Conservation (phyloP, 2,329 filamentous ascomycete genomes). For the Ceratocystis cubensis region DNA sequence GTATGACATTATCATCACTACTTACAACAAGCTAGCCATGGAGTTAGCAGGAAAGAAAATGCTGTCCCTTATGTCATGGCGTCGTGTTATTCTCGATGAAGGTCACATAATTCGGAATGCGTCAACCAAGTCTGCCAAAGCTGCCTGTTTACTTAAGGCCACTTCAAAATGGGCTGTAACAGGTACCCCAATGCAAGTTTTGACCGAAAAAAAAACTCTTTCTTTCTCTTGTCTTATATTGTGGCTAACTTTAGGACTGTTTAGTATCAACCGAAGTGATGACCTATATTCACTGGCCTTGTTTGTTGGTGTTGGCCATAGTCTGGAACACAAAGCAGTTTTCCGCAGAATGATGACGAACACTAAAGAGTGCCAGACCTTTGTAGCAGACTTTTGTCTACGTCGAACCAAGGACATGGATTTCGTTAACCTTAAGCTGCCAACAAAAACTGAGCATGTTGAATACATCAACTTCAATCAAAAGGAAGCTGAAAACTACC, state of each 20-base stretch:
- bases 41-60: slow-evolving; percentile 37
- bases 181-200: slow-evolving; percentile 59
- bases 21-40: slow-evolving; percentile 61
- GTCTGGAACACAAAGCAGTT: slow-evolving; percentile 57
- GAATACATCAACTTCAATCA: slow-evolving; percentile 60
- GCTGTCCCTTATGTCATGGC: slow-evolving; percentile 48
- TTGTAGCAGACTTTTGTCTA: slow-evolving; percentile 72
- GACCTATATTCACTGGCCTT: slow-evolving; percentile 70
- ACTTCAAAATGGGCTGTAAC: slow-evolving; percentile 68
- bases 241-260: slow-evolving; percentile 24
- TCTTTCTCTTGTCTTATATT: not conserved
- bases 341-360: slow-evolving; percentile 56
- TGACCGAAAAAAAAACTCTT: too few relatives aligned
- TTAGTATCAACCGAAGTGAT: slow-evolving; percentile 61
- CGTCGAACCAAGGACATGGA: slow-evolving; percentile 78
- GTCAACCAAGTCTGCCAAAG: slow-evolving; percentile 56
- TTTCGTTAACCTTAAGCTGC: slow-evolving; percentile 70
- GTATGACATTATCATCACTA: slow-evolving; percentile 71
- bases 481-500: slow-evolving; percentile 66
- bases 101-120: slow-evolving; percentile 73
- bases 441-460: slow-evolving; percentile 63
- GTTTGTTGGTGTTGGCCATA: slow-evolving; percentile 64
- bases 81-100: slow-evolving; percentile 69
- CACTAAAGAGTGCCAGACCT: slow-evolving; percentile 57
- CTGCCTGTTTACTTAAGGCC: slow-evolving; percentile 54